These are phyloP conservation scores for Scytalidium lignicola DNA, from an alignment of 2,329 filamentous ascomycete species.

Conservation along the genomic window DNA sequence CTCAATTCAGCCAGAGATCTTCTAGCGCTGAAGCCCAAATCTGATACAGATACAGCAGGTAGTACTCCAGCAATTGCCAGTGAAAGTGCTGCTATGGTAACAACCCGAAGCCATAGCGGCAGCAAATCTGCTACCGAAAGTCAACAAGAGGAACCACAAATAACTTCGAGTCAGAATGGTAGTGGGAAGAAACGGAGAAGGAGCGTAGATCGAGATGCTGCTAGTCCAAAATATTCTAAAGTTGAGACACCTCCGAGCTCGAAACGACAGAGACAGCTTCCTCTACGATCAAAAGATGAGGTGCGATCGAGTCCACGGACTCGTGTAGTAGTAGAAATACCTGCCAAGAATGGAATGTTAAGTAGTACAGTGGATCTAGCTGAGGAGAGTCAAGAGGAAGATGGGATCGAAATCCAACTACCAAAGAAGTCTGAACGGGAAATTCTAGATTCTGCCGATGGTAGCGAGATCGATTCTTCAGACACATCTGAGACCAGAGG, in stretches of 20 bases:
- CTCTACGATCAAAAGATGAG: constrained; percentile 13
- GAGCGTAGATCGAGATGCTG: constrained; percentile 6
- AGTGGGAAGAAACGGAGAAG: constrained; percentile 6
- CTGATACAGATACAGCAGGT: neutral
- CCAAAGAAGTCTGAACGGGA: neutral
- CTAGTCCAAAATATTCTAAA: constrained; percentile 2
- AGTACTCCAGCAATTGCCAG: neutral
- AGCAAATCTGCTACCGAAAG: constrained; percentile 4
- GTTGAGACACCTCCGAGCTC: constrained; percentile 7
- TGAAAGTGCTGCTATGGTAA: constrained; percentile 15
- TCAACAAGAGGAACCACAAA: constrained; percentile 6
- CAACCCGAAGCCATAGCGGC: constrained; percentile 10
- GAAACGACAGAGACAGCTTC: constrained; percentile 21
- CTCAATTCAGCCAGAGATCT: constrained; percentile 18
- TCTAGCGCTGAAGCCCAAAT: constrained; percentile 9
- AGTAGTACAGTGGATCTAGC: neutral
- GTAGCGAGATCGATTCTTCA: neutral
- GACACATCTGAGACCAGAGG: neutral
- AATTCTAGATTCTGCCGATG: constrained; percentile 4
- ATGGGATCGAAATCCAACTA: neutral
- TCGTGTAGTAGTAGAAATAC: constrained; percentile 20
- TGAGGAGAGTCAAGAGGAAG: neutral
- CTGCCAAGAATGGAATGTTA: constrained; percentile 2
- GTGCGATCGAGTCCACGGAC: constrained; percentile 7
- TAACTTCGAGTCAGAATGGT: neutral